Percentiles rank a stretch among this genome's conserved stretches.
Conservation (phyloP, 371 early-diverging fungal species). For the Syncephalastrum monosporum region DNA sequence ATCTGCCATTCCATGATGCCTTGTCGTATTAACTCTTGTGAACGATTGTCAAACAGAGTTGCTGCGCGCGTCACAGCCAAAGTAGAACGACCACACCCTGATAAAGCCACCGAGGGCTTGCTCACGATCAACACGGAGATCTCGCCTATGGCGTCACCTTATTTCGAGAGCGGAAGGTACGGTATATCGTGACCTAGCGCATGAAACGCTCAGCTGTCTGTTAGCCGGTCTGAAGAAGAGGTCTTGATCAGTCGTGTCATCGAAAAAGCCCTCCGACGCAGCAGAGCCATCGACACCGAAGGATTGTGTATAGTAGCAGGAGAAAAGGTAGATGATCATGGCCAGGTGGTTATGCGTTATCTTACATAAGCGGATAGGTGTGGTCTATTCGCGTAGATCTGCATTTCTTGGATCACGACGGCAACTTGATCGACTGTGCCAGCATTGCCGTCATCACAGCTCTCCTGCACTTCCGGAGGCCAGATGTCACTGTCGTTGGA, state of each 20-base stretch:
- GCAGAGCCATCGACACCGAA: constrained; percentile 92
- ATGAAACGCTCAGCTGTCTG: background rate
- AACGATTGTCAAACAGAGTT: constrained; percentile 49
- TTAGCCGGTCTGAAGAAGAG: constrained; percentile 76
- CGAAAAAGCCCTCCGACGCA: constrained; percentile 83
- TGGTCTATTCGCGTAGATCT: constrained; percentile 92
- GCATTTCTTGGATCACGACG: constrained; percentile 90
- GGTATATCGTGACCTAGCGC: constrained; percentile 3
- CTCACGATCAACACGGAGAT: constrained; percentile 82
- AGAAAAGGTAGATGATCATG: constrained; percentile 62
- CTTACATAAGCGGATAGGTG: constrained; percentile 51
- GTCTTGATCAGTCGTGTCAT: constrained; percentile 80
- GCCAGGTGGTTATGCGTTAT: background rate
- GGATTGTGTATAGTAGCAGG: constrained; percentile 96
- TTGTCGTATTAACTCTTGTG: background rate
- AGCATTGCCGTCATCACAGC: constrained; percentile 91
- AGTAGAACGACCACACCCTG: constrained; percentile 79
- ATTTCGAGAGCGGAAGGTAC: constrained; percentile 69
- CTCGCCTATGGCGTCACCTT: constrained; percentile 82
- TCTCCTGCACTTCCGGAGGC: constrained; percentile 86
- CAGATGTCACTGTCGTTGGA: constrained; percentile 91
- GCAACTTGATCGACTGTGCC: constrained; percentile 91
- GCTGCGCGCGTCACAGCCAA: constrained; percentile 83
- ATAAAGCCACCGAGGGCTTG: constrained; percentile 85
- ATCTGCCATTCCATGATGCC: background rate